phyloP scores from a whole-genome alignment of 805 yeast genomes.

The Metschnikowia lachancei region DNA sequence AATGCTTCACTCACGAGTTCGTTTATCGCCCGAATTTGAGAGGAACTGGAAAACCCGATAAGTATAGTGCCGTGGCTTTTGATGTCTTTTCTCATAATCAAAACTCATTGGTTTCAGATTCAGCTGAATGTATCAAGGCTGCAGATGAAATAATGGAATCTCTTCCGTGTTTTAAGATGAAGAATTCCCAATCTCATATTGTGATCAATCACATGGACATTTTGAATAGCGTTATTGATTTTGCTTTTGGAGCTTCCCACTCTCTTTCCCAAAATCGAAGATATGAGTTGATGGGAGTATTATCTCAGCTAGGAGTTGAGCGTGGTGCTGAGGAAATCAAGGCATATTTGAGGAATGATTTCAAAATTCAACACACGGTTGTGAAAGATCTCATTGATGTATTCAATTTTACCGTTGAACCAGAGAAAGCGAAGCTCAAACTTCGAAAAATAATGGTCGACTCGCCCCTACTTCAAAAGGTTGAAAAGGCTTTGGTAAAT shows the following conservation, averaged over 20 bases:
- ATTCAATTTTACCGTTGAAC: conserved; percentile 73
- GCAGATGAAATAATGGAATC: conserved; percentile 66
- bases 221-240: conserved; percentile 55
- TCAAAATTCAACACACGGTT: conserved; percentile 77
- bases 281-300: conserved; percentile 60
- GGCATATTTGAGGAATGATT: conserved; percentile 43
- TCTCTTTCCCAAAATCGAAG: conserved; percentile 63
- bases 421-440: conserved; percentile 60
- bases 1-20: conserved; percentile 71
- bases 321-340: conserved; percentile 60
- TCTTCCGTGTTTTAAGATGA: conserved; percentile 62
- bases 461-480: conserved; percentile 56
- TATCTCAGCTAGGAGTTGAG: conserved; percentile 76
- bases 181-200: conserved; percentile 51
- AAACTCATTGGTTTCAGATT: conserved; percentile 33
- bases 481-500: conserved; percentile 63
- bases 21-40: conserved; percentile 68
- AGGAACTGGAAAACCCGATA: conserved; percentile 66
- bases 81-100: conserved; percentile 63
- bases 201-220: conserved; percentile 80
- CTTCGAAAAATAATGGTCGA: conserved; percentile 72
- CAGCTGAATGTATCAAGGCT: conserved; percentile 85
- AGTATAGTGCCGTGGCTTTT: conserved; percentile 80
- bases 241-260: conserved; percentile 72
- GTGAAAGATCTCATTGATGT: conserved; percentile 70